Conservation (phyloP, 495 filamentous ascomycete genomes). For the Penicillium tannophilum region DNA sequence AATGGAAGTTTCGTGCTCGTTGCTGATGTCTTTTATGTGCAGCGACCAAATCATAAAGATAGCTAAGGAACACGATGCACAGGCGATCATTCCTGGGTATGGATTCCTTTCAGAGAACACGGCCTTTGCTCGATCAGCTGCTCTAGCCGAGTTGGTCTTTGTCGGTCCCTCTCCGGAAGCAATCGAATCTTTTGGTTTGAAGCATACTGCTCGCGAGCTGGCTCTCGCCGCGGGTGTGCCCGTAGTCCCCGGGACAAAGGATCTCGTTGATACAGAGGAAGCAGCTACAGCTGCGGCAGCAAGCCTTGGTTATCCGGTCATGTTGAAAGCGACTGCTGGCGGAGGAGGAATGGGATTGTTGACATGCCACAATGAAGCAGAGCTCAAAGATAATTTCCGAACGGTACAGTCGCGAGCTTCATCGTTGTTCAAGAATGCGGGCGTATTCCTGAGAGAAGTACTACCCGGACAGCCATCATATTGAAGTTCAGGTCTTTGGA, state of each 20-base stretch:
- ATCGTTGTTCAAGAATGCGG: constrained; percentile 43
- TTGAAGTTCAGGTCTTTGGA: constrained; percentile 52
- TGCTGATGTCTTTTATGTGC: too few relatives aligned
- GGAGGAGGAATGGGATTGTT: constrained; percentile 61
- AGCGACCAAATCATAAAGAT: too few relatives aligned
- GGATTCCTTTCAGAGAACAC: constrained; percentile 63
- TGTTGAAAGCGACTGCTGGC: constrained; percentile 60
- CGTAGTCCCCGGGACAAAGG: constrained; percentile 54
- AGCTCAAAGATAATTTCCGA: constrained; percentile 40
- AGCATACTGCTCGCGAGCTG: constrained; percentile 56
- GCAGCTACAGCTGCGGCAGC: constrained; percentile 45
- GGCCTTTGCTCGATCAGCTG: constrained; percentile 52
- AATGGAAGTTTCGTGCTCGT: too few relatives aligned
- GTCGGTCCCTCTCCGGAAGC: constrained; percentile 54
- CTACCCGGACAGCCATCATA: constrained; percentile 45
- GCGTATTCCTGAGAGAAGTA: constrained; percentile 50
- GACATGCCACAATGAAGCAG: constrained; percentile 36
- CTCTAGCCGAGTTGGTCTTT: constrained; percentile 53
- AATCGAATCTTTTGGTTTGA: constrained; percentile 59
- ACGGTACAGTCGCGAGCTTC: constrained; percentile 38
- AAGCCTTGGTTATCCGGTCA: constrained; percentile 55
- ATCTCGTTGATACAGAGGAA: constrained; percentile 47
- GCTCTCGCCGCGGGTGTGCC: constrained; percentile 54
- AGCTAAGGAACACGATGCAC: too few relatives aligned
- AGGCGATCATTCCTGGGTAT: constrained; percentile 45